Evolutionary conservation across 495 filamentous ascomycete genomes (phyloP).

Genomic region (Aspergillus heteromorphus): DNA sequence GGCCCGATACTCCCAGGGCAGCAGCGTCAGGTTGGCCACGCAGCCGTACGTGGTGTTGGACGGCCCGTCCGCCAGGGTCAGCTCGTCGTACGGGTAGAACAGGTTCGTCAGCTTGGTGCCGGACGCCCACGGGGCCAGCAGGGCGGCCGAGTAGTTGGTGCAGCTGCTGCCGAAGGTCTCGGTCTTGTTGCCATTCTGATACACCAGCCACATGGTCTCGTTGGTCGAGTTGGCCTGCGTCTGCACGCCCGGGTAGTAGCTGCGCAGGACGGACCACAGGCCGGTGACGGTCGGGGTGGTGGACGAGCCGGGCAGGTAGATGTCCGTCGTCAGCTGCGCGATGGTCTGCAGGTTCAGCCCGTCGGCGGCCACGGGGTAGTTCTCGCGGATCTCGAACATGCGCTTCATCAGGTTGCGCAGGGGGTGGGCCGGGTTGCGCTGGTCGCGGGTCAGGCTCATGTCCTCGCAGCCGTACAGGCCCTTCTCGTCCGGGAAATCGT

Average conservation of each 20-base stretch:
- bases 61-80: slow-evolving; percentile 25
- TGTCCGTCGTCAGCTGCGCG: slow-evolving; percentile 36
- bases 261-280: slow-evolving; percentile 42
- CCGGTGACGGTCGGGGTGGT: slow-evolving; percentile 42
- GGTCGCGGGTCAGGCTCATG: slow-evolving; percentile 44
- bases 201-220: slow-evolving; percentile 45
- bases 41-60: slow-evolving; percentile 33
- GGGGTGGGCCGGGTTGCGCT: slow-evolving; percentile 48
- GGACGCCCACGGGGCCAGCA: slow-evolving; percentile 37
- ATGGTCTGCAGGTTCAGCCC: slow-evolving; percentile 38
- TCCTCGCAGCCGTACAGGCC: slow-evolving; percentile 41
- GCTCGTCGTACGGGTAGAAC: slow-evolving; percentile 49
- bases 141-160: slow-evolving; percentile 24
- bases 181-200: slow-evolving; percentile 43
- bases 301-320: slow-evolving; percentile 40
- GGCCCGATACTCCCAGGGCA: slow-evolving; percentile 55
- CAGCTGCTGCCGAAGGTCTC: slow-evolving; percentile 39
- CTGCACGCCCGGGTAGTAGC: slow-evolving; percentile 38
- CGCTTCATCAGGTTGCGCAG: slow-evolving; percentile 42
- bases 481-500: slow-evolving; percentile 40
- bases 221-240: slow-evolving; percentile 22
- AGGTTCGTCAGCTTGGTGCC: slow-evolving; percentile 44
- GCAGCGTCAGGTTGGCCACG: slow-evolving; percentile 38
- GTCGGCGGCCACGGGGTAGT: slow-evolving; percentile 46
- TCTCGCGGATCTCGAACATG: slow-evolving; percentile 44